These are phyloP conservation scores for Yamadazyma tumulicola DNA, from an alignment of 805 yeast species.

Conservation along the genomic window DNA sequence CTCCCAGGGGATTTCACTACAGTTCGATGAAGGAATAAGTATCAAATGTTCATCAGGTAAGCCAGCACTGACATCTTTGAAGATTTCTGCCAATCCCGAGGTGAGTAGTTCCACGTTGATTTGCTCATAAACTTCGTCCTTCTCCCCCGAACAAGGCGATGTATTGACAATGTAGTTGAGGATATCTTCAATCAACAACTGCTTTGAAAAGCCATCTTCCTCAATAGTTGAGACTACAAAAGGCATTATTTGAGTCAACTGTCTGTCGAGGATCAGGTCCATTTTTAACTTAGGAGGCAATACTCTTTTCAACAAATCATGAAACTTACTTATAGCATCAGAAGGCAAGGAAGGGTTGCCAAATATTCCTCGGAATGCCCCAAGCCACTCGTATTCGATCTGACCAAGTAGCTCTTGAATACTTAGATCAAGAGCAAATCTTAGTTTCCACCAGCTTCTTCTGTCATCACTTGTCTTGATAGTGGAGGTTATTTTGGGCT, in stretches of 20 bases:
- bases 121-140: slow-evolving; percentile 62
- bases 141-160: slow-evolving; percentile 63
- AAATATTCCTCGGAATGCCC: slow-evolving; percentile 71
- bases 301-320: neutral
- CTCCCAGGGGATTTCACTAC: slow-evolving; percentile 90
- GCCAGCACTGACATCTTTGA: neutral
- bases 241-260: no score
- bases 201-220: no score
- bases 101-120: slow-evolving; percentile 56
- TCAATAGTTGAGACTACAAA: no score
- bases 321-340: neutral
- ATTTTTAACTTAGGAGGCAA: neutral
- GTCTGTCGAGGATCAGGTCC: neutral
- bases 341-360: slow-evolving; percentile 14
- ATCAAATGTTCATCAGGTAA: slow-evolving; percentile 52
- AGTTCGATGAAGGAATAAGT: slow-evolving; percentile 61
- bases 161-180: slow-evolving; percentile 60
- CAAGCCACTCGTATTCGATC: slow-evolving; percentile 69
- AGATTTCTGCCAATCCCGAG: slow-evolving; percentile 47
- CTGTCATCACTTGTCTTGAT: slow-evolving; percentile 59
- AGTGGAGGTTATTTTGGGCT: slow-evolving; percentile 45
- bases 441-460: slow-evolving; percentile 71
- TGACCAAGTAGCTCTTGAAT: slow-evolving; percentile 50
- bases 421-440: slow-evolving; percentile 59
- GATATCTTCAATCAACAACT: slow-evolving; percentile 50